phyloP scores from a whole-genome alignment of 1,284 basidiomycete species.

The Grifola frondosa region DNA sequence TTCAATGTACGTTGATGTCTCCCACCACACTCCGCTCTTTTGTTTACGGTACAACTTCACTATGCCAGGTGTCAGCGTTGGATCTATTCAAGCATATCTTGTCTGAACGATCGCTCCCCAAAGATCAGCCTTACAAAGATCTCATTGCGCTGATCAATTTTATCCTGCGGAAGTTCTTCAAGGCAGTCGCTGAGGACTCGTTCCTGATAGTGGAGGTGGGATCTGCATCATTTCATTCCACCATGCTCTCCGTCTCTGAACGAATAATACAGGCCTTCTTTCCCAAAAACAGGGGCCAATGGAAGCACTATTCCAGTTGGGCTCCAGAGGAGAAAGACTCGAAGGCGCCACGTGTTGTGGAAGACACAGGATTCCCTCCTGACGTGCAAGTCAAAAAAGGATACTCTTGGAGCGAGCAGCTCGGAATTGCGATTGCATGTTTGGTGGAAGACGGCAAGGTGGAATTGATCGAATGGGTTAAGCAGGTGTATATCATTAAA shows the following conservation, averaged over 20 bases:
- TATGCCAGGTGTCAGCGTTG: conserved; percentile 75
- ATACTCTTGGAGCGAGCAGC: conserved; percentile 85
- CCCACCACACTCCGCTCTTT: background rate
- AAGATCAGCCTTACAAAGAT: conserved; percentile 79
- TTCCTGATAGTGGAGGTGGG: conserved; percentile 81
- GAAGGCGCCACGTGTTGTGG: conserved; percentile 38
- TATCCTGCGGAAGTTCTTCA: conserved; percentile 90
- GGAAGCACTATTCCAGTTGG: conserved; percentile 84
- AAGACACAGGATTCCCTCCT: conserved; percentile 49
- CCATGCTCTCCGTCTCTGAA: too few species aligned
- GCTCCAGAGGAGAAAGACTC: conserved; percentile 60
- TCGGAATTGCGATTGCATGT: conserved; percentile 80
- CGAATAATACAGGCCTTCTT: conserved; percentile 66
- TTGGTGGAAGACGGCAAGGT: conserved; percentile 67
- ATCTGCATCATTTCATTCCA: too few species aligned
- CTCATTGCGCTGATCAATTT: conserved; percentile 81
- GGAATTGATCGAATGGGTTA: conserved; percentile 76
- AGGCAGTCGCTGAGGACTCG: conserved; percentile 75
- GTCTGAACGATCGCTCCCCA: conserved; percentile 72
- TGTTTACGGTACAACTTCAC: background rate
- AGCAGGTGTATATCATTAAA: conserved; percentile 59
- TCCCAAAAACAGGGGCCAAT: conserved; percentile 83
- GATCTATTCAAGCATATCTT: conserved; percentile 83
- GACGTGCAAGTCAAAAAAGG: conserved; percentile 87
- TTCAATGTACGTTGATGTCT: conserved; percentile 68